Conservation (phyloP, 2,329 filamentous ascomycete species). For the Botrytis deweyae region DNA sequence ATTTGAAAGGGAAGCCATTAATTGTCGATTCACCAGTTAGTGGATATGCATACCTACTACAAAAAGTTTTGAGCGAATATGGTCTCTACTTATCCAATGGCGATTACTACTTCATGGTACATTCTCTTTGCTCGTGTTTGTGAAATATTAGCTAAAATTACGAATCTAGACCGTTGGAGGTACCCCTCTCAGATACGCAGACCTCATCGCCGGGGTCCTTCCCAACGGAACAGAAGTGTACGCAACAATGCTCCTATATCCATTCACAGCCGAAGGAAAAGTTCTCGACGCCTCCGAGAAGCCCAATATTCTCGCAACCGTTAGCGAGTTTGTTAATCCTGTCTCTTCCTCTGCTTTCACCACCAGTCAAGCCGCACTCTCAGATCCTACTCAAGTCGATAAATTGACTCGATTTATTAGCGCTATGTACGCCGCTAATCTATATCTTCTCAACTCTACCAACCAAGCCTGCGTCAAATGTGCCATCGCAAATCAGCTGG, state of each 20-base stretch:
- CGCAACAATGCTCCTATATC: constrained; percentile 39
- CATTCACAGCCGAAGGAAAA: constrained; percentile 34
- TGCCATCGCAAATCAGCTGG: no score
- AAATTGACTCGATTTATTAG: constrained; percentile 33
- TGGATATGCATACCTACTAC: constrained; percentile 37
- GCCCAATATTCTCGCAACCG: constrained; percentile 18
- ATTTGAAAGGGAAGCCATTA: constrained; percentile 35
- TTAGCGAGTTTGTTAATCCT: no score
- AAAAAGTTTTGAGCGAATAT: constrained; percentile 27
- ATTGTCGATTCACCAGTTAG: constrained; percentile 38
- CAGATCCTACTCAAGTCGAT: constrained; percentile 18
- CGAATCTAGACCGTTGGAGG: no score
- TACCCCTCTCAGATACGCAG: constrained; percentile 30
- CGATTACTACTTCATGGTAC: no score
- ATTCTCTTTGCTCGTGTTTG: no score
- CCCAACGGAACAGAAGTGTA: constrained; percentile 36
- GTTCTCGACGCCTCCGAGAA: constrained; percentile 24
- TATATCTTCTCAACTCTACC: constrained; percentile 29
- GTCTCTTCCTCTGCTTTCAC: constrained; percentile 33
- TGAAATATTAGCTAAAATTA: no score
- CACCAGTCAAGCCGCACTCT: constrained; percentile 25
- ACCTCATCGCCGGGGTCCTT: constrained; percentile 33
- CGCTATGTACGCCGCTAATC: constrained; percentile 37
- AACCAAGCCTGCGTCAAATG: background rate
- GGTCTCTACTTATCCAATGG: constrained; percentile 23